Percentiles rank a stretch among this genome's conserved stretches.
Evolutionary conservation across 2,329 filamentous ascomycete species (phyloP).

Genomic region (Teratosphaeria viscida): DNA sequence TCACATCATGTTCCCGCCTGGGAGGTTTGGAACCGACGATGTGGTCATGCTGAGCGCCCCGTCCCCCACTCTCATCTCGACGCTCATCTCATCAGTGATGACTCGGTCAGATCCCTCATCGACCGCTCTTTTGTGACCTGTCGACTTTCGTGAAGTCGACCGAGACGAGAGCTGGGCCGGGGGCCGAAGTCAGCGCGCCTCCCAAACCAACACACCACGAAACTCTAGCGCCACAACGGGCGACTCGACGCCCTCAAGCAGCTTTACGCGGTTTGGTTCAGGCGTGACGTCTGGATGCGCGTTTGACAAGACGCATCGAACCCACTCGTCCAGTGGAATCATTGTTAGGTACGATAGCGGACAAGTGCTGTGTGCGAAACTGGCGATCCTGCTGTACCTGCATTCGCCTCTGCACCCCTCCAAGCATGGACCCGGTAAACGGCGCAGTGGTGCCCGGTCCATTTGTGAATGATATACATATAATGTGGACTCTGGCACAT

Average conservation of each 20-base stretch:
- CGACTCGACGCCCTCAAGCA: not conserved
- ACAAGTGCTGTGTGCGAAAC: not conserved
- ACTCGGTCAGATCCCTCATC: not conserved
- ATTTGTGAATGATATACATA: not conserved
- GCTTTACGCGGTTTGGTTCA: not conserved
- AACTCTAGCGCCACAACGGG: not conserved
- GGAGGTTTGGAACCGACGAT: not conserved
- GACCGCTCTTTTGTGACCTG: not conserved
- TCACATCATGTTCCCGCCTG: not conserved
- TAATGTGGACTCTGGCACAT: not conserved
- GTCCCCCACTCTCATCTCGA: not conserved
- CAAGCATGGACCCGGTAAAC: conserved; percentile 2
- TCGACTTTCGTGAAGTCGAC: not conserved
- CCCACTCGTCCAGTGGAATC: not conserved
- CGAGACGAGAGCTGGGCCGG: not conserved
- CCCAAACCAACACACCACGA: not conserved
- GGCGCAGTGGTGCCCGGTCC: not conserved
- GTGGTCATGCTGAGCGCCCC: not conserved
- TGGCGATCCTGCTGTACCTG: conserved; percentile 4
- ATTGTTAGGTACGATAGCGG: not conserved
- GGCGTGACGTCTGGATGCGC: not conserved
- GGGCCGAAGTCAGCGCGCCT: not conserved
- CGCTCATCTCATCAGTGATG: not conserved
- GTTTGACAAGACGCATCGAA: conserved; percentile 1
- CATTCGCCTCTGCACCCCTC: not conserved